A percentile compares a stretch with the other conserved stretches of the same genome.
phyloP scores from a whole-genome alignment of 2,329 filamentous ascomycete genomes.

The Alternaria burnsii region DNA sequence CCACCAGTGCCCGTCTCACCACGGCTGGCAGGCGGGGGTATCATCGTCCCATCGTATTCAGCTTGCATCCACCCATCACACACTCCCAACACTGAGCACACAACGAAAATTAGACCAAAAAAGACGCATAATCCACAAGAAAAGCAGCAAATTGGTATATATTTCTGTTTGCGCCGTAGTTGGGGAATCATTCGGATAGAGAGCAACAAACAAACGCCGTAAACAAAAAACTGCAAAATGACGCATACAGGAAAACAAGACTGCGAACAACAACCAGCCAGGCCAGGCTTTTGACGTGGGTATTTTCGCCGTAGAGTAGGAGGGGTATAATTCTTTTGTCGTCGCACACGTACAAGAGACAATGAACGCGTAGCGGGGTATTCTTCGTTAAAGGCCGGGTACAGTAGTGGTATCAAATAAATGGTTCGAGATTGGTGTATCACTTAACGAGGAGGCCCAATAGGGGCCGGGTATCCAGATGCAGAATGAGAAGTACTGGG shows the following conservation, averaged over 20 bases:
- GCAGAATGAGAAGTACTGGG: conserved; percentile 95
- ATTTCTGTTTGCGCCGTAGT: conserved; percentile 52
- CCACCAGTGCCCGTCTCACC: conserved; percentile 35
- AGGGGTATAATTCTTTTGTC: conserved; percentile 54
- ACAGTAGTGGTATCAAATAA: conserved; percentile 42
- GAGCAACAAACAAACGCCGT: conserved; percentile 22
- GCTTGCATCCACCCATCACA: conserved; percentile 1
- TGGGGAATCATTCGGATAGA: conserved; percentile 50
- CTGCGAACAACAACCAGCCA: conserved; percentile 36
- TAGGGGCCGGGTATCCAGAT: conserved; percentile 94
- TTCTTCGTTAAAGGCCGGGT: conserved; percentile 49
- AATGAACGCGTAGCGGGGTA: conserved; percentile 43
- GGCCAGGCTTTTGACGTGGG: conserved; percentile 44
- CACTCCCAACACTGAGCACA: background rate
- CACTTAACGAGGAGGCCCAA: conserved; percentile 86
- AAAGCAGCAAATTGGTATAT: conserved; percentile 55
- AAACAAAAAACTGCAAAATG: conserved; percentile 28
- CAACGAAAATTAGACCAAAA: conserved; percentile 1
- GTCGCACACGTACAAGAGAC: conserved; percentile 42
- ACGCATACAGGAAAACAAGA: conserved; percentile 30
- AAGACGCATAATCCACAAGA: conserved; percentile 11
- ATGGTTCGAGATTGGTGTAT: conserved; percentile 43
- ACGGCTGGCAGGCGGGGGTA: conserved; percentile 27
- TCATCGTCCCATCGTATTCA: conserved; percentile 25
- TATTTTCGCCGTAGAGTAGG: conserved; percentile 42